Evolutionary conservation across 2,329 filamentous ascomycete genomes (phyloP), one percentile per base, ranked within the genome.

Genomic region (Cordyceps tenuipes): DNA sequence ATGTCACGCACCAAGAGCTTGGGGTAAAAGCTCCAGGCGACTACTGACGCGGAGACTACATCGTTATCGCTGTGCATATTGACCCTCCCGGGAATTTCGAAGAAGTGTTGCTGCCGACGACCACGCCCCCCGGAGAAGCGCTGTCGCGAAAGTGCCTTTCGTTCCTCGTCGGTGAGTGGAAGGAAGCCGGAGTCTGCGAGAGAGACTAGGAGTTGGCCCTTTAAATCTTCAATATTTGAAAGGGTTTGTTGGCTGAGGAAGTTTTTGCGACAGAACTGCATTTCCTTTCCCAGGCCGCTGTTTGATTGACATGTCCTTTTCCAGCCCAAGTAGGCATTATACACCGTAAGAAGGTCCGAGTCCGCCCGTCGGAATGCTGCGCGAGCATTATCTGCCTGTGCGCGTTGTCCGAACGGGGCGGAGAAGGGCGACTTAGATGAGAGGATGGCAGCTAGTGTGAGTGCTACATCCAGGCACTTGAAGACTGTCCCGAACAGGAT

Each of bases 361-460:
- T 97, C 91, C 23, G 90, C 87, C 66, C 88, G 85, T 63, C 88
- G 88, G 76, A 96, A 99, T 4, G 83, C 83, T 61, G 88, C 81
- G 2, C 90, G 84, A 0, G 90, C 88, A 23, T 86, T 84, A 65
- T 97, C 89, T 41, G 91, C 91, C 69, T 96, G 90, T 46, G 86
- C 82, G 56, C 89, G 86, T 51, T 91, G 88, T 2, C 91, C 90
- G 71, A 96, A 91, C 0, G 92, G 89, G 2, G 89, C 88, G 0
- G 93, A 82, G 71, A 97, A 97, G 0, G 93, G 94, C 0, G 92
- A 96, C 70, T 97, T 99, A 31, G 91, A 95, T 2, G 92, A 96
- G 1, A 99, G 75, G 29, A 96, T 93, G 8, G 94, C 93, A 7
- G 95, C 94, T 60, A 95, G 89, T 2, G 92, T 97, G 57, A 97